Conservation (phyloP, 106 monocot genomes). For the Hemerocallis citrina region DNA sequence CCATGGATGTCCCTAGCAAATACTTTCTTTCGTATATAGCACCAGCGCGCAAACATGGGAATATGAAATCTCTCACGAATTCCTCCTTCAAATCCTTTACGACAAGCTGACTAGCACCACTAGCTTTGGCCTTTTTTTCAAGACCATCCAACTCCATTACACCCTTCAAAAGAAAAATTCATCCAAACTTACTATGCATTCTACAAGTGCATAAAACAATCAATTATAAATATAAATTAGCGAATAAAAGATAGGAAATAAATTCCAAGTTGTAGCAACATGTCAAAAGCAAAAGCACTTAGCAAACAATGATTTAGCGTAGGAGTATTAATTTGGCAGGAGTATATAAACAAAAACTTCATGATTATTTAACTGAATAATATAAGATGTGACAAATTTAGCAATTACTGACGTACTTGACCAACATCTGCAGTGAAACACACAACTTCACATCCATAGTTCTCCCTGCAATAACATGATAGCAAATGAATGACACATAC, state of each 20-base stretch:
- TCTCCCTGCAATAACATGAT: conserved; percentile 53
- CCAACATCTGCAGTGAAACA: conserved; percentile 99
- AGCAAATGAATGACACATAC: not conserved
- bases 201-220: too few species aligned
- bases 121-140: conserved; percentile 86
- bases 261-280: not conserved
- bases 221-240: not conserved
- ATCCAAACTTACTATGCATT: too few species aligned
- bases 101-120: conserved; percentile 92
- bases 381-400: too few species aligned
- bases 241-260: not conserved
- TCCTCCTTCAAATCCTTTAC: conserved; percentile 97
- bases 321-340: too few species aligned
- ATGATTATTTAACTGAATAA: too few species aligned
- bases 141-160: conserved; percentile 85
- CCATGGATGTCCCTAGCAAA: conserved; percentile 96
- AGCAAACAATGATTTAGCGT: too few species aligned
- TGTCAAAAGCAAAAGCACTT: not conserved
- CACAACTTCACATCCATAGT: conserved; percentile 97
- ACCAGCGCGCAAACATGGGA: conserved; percentile 87
- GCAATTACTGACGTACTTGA: conserved; percentile 46
- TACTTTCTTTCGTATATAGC: conserved; percentile 95
- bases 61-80: conserved; percentile 90
- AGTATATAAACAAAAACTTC: too few species aligned
- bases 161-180: conserved; percentile 66